These are phyloP conservation scores for Zea mays DNA, from an alignment of 176 grass and related monocot species.

Conservation along the genomic window Zm-B73-REFERENCE-NAM-5.0 NC_050096.1:33152501-33153000, in stretches of 20 bases:
- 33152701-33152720: slow-evolving; percentile 11
- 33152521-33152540: neutral
- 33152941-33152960: neutral
- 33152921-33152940: slow-evolving; percentile 11
- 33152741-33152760: slow-evolving; percentile 29
- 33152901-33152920: neutral
- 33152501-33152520: neutral
- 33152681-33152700: neutral
- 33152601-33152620: slow-evolving; percentile 13
- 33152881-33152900: slow-evolving; percentile 27
- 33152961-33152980: slow-evolving; percentile 33
- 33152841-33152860: slow-evolving; percentile 38
- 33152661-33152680: slow-evolving; percentile 1
- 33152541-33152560: neutral
- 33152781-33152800: neutral
- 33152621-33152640: slow-evolving; percentile 13
- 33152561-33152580: neutral
- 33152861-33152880: slow-evolving; percentile 24
- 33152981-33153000: slow-evolving; percentile 17
- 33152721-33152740: slow-evolving; percentile 24
- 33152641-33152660: slow-evolving; percentile 20
- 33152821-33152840: slow-evolving; percentile 8
- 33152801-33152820: slow-evolving; percentile 14
- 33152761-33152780: slow-evolving; percentile 14
- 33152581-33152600: slow-evolving; percentile 16